Base-by-base conservation (phyloP, 257 asterid species). In the Nicotiana tabacum region DNA sequence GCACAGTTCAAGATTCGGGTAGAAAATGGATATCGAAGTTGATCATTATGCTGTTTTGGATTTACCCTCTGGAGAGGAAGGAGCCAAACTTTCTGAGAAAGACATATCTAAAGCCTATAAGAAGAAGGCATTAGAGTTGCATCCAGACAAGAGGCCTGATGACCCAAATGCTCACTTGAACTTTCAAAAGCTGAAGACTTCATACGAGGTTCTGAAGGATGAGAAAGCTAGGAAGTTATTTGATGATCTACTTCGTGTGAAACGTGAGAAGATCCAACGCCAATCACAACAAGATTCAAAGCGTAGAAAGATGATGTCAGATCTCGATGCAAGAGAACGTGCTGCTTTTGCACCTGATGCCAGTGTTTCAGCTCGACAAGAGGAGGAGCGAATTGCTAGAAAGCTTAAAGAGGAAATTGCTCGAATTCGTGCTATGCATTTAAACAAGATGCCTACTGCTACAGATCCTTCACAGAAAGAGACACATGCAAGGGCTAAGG, bases 221-320 rank as follows among this genome's bases (percentile, higher is more conserved):
- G 95, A 83, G 84, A 91, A 90, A 86, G 87, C 95, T 13, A 88
- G 95, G 87, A 92, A 91, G 83, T 82, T 91, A 37, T 92, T 91
- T 82, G 93, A 92, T 57, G 95, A 91, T 82, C 88, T 89, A 32
- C 93, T 90, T 53, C 88, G 90, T 77, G 85, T 93, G 32, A 90
- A 91, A 82, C 87, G 91, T 61, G 96, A 89, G 79, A 93, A 88
- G 90, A 62, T 86, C 77, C 88, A 85, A 4, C 92, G 96, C 30
- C 92, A 87, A 66, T 90, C 90, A 10, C 90, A 89, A 6, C 93
- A 88, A 1, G 97, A 92, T 67, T 85, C 93, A 35, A 93, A 93
- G 89, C 93, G 97, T 35, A 68, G 88, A 30, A 93, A 90, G 82
- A 93, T 92, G 97, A 90, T 88, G 95, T 89, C 94, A 21, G 94